phyloP scores from a whole-genome alignment of 2,329 filamentous ascomycete species.

The Neonectria faginata region DNA sequence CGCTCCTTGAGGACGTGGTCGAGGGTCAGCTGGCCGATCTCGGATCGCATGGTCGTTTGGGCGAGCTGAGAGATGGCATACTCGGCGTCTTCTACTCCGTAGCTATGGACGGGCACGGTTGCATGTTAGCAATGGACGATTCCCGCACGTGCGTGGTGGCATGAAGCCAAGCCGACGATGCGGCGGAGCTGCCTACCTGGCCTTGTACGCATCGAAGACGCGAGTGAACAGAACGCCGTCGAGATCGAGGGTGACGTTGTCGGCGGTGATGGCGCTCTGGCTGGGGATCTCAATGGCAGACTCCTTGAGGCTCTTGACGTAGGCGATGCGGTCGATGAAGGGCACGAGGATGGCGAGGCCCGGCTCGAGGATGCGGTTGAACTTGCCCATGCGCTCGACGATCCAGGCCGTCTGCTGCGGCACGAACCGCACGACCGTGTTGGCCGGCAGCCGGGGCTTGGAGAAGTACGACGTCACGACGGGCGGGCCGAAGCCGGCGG shows the following conservation, averaged over 20 bases:
- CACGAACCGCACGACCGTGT: conserved; percentile 95
- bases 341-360: conserved; percentile 90
- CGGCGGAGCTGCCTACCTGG: conserved; percentile 67
- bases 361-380: conserved; percentile 91
- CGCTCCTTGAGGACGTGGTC: conserved; percentile 99
- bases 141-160: too few species aligned
- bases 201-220: conserved; percentile 98
- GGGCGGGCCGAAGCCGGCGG: conserved; percentile 48
- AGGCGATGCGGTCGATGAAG: conserved; percentile 94
- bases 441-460: conserved; percentile 80
- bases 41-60: conserved; percentile 98
- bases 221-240: conserved; percentile 96
- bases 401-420: conserved; percentile 99
- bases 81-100: conserved; percentile 97
- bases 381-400: conserved; percentile 99
- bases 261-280: conserved; percentile 97
- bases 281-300: conserved; percentile 95
- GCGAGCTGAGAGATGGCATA: conserved; percentile 98
- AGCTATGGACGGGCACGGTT: conserved; percentile 65
- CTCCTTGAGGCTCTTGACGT: conserved; percentile 98
- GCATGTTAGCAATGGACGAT: conserved; percentile 23
- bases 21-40: conserved; percentile 95
- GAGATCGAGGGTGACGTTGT: conserved; percentile 96
- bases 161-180: conserved; percentile 3
- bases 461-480: conserved; percentile 82